These are phyloP conservation scores for Kuraishia capsulata DNA, from an alignment of 805 yeast species.

Conservation along the genomic window DNA sequence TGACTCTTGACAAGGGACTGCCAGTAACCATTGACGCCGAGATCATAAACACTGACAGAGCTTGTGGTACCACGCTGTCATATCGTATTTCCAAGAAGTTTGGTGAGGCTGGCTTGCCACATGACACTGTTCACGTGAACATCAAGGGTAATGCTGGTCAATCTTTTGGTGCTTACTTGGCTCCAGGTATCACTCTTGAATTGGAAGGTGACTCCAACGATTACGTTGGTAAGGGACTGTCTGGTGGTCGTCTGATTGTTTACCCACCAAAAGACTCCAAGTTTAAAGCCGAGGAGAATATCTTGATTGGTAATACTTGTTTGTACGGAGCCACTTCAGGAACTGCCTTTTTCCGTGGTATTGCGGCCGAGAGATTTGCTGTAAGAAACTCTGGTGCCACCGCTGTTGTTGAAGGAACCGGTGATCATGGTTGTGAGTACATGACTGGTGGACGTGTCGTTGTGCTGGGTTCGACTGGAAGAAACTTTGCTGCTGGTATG, in stretches of 20 bases:
- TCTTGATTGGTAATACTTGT: slow-evolving; percentile 94
- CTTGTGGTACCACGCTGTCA: slow-evolving; percentile 90
- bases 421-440: slow-evolving; percentile 98
- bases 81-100: slow-evolving; percentile 88
- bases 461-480: slow-evolving; percentile 83
- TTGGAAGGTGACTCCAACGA: slow-evolving; percentile 97
- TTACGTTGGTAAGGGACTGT: slow-evolving; percentile 94
- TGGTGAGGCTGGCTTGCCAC: slow-evolving; percentile 91
- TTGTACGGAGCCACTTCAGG: slow-evolving; percentile 98
- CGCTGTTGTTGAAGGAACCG: slow-evolving; percentile 93
- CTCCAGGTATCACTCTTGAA: slow-evolving; percentile 91
- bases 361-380: slow-evolving; percentile 97
- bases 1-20: slow-evolving; percentile 91
- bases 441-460: slow-evolving; percentile 99
- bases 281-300: slow-evolving; percentile 93
- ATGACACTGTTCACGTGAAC: slow-evolving; percentile 91
- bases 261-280: slow-evolving; percentile 81
- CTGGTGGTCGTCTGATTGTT: slow-evolving; percentile 90
- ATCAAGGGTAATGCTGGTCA: slow-evolving; percentile 94
- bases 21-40: slow-evolving; percentile 92
- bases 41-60: slow-evolving; percentile 92
- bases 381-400: slow-evolving; percentile 98
- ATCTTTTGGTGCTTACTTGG: slow-evolving; percentile 95
- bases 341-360: slow-evolving; percentile 87
- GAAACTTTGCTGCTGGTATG: slow-evolving; percentile 96